These are phyloP conservation scores for Trypanosoma mega DNA, from an alignment of 208 protist species.

Conservation along the genomic window DNA sequence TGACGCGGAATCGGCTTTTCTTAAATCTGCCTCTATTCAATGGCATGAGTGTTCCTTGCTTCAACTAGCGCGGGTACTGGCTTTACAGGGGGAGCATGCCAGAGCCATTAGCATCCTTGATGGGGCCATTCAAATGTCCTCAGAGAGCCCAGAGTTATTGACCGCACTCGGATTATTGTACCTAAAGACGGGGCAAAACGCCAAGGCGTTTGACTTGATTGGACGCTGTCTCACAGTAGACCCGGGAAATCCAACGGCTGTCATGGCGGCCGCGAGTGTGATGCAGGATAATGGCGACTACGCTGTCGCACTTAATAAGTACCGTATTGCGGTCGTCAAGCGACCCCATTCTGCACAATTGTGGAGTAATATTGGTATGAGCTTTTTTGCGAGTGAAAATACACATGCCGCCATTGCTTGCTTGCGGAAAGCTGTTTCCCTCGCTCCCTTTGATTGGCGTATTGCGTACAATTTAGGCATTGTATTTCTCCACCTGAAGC, in stretches of 20 bases:
- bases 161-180: constrained; percentile 91
- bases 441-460: constrained; percentile 96
- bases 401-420: constrained; percentile 93
- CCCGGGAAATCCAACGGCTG: constrained; percentile 85
- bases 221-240: constrained; percentile 91
- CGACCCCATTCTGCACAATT: constrained; percentile 92
- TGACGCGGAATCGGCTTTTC: constrained; percentile 75
- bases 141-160: constrained; percentile 93
- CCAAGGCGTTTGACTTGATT: constrained; percentile 90
- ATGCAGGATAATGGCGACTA: constrained; percentile 96
- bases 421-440: constrained; percentile 92
- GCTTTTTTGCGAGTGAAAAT: constrained; percentile 95
- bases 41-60: constrained; percentile 91
- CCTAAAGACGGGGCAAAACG: constrained; percentile 73
- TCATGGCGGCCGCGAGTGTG: constrained; percentile 93
- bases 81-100: constrained; percentile 55
- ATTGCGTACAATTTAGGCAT: constrained; percentile 95
- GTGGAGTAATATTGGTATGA: constrained; percentile 98
- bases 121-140: constrained; percentile 85
- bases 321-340: constrained; percentile 86
- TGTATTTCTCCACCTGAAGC: constrained; percentile 86
- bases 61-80: constrained; percentile 87
- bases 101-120: constrained; percentile 77
- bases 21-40: constrained; percentile 81
- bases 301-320: constrained; percentile 96